Evolutionary conservation across 2,329 filamentous ascomycete species (phyloP), one percentile per base, ranked within the genome.

Genomic region (Emergomyces pasteurianus): DNA sequence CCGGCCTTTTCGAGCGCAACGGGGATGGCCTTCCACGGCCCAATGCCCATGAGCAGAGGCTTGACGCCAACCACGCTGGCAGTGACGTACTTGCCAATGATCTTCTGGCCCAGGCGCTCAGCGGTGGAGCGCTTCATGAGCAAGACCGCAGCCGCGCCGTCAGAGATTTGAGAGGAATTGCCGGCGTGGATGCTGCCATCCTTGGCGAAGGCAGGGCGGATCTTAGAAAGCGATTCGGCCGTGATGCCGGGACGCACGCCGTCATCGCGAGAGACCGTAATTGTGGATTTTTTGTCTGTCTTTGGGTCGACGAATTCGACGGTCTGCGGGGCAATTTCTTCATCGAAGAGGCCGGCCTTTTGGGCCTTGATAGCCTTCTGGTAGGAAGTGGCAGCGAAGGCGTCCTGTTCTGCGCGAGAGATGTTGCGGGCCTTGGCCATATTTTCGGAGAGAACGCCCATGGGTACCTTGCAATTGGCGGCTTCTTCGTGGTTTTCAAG

Each of bases 381-480:
- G 81, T 95, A 97, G 47, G 90, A 95, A 2, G 81, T 77, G n/a
- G 92, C 92, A 16, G 94, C 94, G 74, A 97, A 99, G n/a, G 84
- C 84, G 73, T 99, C 94, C 77, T 97, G 94, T 58, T 82, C 79
- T 12, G 80, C 77, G 63, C 94, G 87, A 61, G 79, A 71, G 71
- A 97, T 84, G 62, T 82, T 80, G 69, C 87, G 85, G 73, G 91
- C 90, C 77, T 90, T 88, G 67, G 92, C 94, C 92, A 97, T 96
- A 71, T 92, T 77, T 78, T 99, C 94, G 34, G 90, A 96, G 57
- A 97, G 81, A 12, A 91, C 83, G 68, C 92, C 92, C 94, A 97
- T 97, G 73, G 91, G 87, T 2, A 97, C 92, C 79, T 95, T 96
- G 86, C 94, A 99, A 83, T 96, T 95, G 70, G 88, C 88, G 28